phyloP scores from a whole-genome alignment of 768 basidiomycete species.

The Mrakia blollopis region DNA sequence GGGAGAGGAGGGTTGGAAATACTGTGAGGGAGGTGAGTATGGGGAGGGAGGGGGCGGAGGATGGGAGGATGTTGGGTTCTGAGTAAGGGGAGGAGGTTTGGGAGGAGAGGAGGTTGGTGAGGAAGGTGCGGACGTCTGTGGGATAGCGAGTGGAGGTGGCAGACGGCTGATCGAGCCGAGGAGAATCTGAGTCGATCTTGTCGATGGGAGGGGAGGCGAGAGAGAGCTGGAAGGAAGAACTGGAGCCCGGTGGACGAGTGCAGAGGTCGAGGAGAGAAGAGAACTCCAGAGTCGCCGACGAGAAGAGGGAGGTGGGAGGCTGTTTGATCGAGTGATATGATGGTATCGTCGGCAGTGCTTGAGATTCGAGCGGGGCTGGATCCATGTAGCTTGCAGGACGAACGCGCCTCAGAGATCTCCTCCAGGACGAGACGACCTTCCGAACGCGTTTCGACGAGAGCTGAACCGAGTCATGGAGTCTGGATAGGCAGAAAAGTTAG shows the following conservation, averaged over 20 bases:
- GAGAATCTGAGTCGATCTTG: not conserved
- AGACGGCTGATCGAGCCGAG: not conserved
- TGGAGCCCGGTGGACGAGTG: not conserved
- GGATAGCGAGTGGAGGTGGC: not conserved
- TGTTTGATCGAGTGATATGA: not conserved
- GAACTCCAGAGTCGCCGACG: not conserved
- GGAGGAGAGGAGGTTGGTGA: constrained; percentile 56
- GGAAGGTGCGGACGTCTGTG: constrained; percentile 45
- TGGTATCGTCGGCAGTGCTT: not conserved
- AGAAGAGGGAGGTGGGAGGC: not conserved
- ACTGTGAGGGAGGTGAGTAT: constrained; percentile 58
- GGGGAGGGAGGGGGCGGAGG: constrained; percentile 56
- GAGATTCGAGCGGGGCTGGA: not conserved
- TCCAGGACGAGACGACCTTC: not conserved
- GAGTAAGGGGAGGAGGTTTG: constrained; percentile 58
- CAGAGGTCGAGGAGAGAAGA: not conserved
- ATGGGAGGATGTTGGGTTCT: constrained; percentile 55
- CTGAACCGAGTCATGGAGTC: constrained; percentile 60
- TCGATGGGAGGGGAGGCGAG: not conserved
- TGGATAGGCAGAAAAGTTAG: constrained; percentile 46
- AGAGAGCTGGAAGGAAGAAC: not conserved
- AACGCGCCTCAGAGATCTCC: constrained; percentile 52
- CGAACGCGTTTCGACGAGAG: constrained; percentile 35
- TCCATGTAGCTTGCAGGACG: not conserved
- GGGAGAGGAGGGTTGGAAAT: constrained; percentile 61